phyloP scores from a whole-genome alignment of 2,329 filamentous ascomycete genomes.

The Colletotrichum godetiae region DNA sequence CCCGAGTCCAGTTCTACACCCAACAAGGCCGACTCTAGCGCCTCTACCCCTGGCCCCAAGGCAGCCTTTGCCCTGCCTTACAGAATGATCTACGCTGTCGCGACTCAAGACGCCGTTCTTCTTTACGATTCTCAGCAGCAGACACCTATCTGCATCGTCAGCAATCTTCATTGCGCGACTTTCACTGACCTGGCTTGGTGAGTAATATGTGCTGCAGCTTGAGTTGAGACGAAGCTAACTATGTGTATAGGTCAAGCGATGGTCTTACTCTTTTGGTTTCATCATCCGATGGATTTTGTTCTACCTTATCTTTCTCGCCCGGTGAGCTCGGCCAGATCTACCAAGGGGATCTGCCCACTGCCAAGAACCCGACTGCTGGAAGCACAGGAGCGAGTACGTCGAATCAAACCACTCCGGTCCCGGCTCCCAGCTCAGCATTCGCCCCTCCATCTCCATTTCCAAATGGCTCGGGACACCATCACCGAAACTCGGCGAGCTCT shows the following conservation, averaged over 20 bases:
- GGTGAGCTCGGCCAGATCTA: conserved; percentile 89
- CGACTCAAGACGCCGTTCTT: conserved; percentile 93
- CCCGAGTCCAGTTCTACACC: conserved; percentile 51
- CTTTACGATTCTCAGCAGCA: conserved; percentile 98
- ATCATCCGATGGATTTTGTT: conserved; percentile 99
- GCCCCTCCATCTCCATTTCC: conserved; percentile 71
- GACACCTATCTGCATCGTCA: conserved; percentile 92
- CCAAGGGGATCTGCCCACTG: conserved; percentile 71
- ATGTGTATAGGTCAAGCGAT: conserved; percentile 56
- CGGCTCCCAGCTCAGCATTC: conserved; percentile 75
- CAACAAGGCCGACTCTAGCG: conserved; percentile 52
- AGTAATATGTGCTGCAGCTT: conserved; percentile 44
- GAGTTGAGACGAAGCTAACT: neutral
- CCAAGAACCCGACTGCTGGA: conserved; percentile 53
- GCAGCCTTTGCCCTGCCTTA: conserved; percentile 89
- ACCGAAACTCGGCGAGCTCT: conserved; percentile 69
- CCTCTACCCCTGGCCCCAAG: conserved; percentile 68
- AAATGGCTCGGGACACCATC: conserved; percentile 60
- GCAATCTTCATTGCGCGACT: conserved; percentile 96
- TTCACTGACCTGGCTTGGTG: conserved; percentile 98
- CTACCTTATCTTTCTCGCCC: conserved; percentile 83
- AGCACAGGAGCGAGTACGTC: conserved; percentile 52
- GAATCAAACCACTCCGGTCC: conserved; percentile 74
- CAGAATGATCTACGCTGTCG: conserved; percentile 95
- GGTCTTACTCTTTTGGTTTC: conserved; percentile 81